Percentiles rank a stretch among this genome's conserved stretches.
Conservation (phyloP, 1,284 basidiomycete species). For the Sporisorium exsertum region DNA sequence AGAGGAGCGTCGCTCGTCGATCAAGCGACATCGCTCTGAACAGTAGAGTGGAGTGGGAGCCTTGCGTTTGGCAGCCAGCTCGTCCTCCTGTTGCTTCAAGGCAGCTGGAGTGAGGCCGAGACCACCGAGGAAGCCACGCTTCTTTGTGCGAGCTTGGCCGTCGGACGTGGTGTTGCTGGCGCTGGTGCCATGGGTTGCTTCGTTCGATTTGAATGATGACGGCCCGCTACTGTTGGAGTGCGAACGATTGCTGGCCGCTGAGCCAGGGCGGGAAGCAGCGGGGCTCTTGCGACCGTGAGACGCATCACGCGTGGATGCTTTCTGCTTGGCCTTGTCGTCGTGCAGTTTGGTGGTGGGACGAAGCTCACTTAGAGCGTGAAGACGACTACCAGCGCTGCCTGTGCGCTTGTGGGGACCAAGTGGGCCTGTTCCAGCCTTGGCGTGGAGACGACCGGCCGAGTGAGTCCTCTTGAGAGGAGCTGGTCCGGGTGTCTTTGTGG, state of each 20-base stretch:
- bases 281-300: constrained; percentile 35
- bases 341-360: constrained; percentile 61
- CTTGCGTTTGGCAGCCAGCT: constrained; percentile 45
- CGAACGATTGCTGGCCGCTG: constrained; percentile 48
- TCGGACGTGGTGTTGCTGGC: constrained; percentile 6
- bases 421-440: constrained; percentile 44
- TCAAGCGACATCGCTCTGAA: constrained; percentile 60
- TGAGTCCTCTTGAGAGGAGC: constrained; percentile 48
- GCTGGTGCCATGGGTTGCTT: constrained; percentile 23
- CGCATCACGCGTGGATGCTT: constrained; percentile 10
- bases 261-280: constrained; percentile 37
- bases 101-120: constrained; percentile 53
- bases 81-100: constrained; percentile 51
- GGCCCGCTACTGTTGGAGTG: constrained; percentile 44
- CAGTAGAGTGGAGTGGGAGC: constrained; percentile 58
- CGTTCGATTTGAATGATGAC: constrained; percentile 46
- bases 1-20: constrained; percentile 56
- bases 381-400: constrained; percentile 57
- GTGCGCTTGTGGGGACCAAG: constrained; percentile 55
- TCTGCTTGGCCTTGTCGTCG: constrained; percentile 42
- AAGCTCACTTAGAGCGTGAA: constrained; percentile 63
- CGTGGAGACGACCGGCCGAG: constrained; percentile 57
- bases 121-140: constrained; percentile 53
- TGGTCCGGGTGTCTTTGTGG: constrained; percentile 17
- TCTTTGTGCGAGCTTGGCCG: constrained; percentile 27